These are phyloP conservation scores for Fusarium keratoplasticum DNA, from an alignment of 2,329 filamentous ascomycete species.

Conservation along the genomic window DNA sequence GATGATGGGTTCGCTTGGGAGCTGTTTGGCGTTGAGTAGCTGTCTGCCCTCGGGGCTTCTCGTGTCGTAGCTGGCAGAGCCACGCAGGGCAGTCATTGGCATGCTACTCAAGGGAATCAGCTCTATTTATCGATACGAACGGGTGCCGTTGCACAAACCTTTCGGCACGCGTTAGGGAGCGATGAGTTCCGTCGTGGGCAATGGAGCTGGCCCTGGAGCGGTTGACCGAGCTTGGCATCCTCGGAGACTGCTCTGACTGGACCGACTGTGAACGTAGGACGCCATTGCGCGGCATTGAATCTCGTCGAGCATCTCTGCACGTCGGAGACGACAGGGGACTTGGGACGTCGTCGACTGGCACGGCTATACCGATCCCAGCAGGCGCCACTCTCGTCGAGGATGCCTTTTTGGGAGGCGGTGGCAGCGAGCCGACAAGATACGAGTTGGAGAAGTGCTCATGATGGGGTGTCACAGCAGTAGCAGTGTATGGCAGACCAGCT, in stretches of 20 bases:
- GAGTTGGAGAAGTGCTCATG: conserved; percentile 47
- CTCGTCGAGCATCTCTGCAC: conserved; percentile 30
- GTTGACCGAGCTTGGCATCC: conserved; percentile 25
- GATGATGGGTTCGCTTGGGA: conserved; percentile 25
- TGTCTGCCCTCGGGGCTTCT: conserved; percentile 33
- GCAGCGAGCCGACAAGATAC: conserved; percentile 46
- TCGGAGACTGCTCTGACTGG: conserved; percentile 34
- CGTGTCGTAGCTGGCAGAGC: conserved; percentile 32
- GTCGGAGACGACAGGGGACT: conserved; percentile 24
- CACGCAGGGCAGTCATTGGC: conserved; percentile 20
- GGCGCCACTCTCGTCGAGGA: conserved; percentile 24
- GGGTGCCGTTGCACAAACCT: conserved; percentile 35
- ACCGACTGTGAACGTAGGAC: conserved; percentile 29
- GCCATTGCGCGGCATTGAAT: conserved; percentile 22
- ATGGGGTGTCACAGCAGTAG: conserved; percentile 43
- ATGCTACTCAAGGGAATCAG: conserved; percentile 36
- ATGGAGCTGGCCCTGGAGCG: conserved; percentile 30
- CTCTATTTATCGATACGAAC: conserved; percentile 21
- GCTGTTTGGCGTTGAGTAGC: conserved; percentile 24
- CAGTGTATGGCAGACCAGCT: conserved; percentile 56
- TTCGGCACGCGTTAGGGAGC: conserved; percentile 35
- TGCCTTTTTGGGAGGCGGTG: conserved; percentile 28
- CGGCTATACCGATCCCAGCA: conserved; percentile 35
- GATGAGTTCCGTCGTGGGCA: conserved; percentile 22
- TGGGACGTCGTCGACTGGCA: conserved; percentile 23